Evolutionary conservation across 1,284 basidiomycete species (phyloP).

Genomic region (Trametes polyzona): DNA sequence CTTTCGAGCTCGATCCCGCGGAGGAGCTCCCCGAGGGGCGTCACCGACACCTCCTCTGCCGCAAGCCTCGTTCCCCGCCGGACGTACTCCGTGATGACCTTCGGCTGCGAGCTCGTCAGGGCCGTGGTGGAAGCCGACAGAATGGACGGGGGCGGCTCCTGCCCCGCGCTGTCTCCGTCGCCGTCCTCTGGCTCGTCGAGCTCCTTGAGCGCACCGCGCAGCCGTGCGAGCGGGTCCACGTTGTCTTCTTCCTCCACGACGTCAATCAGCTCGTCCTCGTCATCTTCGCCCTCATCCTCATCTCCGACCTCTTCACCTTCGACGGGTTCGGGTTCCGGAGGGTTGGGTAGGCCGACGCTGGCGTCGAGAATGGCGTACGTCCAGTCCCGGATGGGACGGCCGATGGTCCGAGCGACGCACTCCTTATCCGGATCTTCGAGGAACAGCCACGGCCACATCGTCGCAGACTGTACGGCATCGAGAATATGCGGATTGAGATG

Average conservation of each 20-base stretch:
- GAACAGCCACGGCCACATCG: slow-evolving; percentile 72
- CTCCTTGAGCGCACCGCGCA: slow-evolving; percentile 69
- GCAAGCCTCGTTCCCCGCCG: slow-evolving; percentile 73
- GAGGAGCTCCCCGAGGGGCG: slow-evolving; percentile 51
- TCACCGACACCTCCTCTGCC: slow-evolving; percentile 58
- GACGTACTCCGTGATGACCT: slow-evolving; percentile 67
- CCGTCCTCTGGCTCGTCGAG: slow-evolving; percentile 46
- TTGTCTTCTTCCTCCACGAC: slow-evolving; percentile 51
- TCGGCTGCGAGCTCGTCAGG: slow-evolving; percentile 35
- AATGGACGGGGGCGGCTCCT: slow-evolving; percentile 34
- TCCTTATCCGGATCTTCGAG: slow-evolving; percentile 78
- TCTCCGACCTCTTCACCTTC: slow-evolving; percentile 36
- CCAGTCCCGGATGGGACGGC: slow-evolving; percentile 65
- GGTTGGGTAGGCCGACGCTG: slow-evolving; percentile 58
- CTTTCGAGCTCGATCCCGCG: slow-evolving; percentile 38
- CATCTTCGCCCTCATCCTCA: slow-evolving; percentile 50
- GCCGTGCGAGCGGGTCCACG: slow-evolving; percentile 66
- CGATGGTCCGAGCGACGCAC: slow-evolving; percentile 61
- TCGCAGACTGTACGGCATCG: slow-evolving; percentile 63
- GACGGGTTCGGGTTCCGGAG: slow-evolving; percentile 23
- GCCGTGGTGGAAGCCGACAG: slow-evolving; percentile 40
- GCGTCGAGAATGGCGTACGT: slow-evolving; percentile 72
- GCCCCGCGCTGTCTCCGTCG: slow-evolving; percentile 9
- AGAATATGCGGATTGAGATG: slow-evolving; percentile 58
- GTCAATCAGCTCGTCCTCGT: slow-evolving; percentile 64